Percentiles rank a stretch among this genome's conserved stretches.
phyloP scores from a whole-genome alignment of 441 rosid genomes.

The Pelargonium exstipulatum region DNA sequence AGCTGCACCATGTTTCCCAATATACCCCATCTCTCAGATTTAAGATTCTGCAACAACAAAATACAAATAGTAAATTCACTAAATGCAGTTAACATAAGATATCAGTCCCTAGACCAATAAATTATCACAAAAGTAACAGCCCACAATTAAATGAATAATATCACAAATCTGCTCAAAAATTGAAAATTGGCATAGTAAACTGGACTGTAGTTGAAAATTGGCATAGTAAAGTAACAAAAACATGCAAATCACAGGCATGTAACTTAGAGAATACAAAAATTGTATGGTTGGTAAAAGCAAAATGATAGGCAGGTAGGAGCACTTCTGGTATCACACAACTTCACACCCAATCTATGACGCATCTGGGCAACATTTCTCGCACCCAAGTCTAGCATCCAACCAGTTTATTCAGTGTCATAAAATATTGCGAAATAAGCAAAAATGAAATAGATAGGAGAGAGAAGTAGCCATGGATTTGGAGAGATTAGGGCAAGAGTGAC shows the following conservation, averaged over 20 bases:
- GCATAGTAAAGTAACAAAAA: background rate
- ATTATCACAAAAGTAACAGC: no score
- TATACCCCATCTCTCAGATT: conserved; percentile 4
- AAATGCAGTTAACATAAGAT: no score
- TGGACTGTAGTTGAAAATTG: background rate
- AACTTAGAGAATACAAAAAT: background rate
- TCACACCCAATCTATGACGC: background rate
- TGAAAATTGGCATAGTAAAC: background rate
- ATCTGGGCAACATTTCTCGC: background rate
- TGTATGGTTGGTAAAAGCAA: background rate
- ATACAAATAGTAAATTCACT: no score
- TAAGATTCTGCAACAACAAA: background rate
- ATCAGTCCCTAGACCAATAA: no score
- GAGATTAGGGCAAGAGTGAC: background rate
- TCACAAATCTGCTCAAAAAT: background rate
- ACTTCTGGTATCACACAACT: background rate
- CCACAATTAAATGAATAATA: background rate
- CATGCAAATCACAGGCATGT: background rate
- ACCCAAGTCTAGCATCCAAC: background rate
- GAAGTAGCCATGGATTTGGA: background rate
- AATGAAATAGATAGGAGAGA: background rate
- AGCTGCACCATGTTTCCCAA: background rate
- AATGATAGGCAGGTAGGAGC: background rate
- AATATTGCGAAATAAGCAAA: background rate
- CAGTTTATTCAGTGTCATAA: background rate